Percentiles rank a stretch among this genome's conserved stretches.
Evolutionary conservation across 1,284 basidiomycete genomes (phyloP).

Genomic region (Boletellus deceptivus): DNA sequence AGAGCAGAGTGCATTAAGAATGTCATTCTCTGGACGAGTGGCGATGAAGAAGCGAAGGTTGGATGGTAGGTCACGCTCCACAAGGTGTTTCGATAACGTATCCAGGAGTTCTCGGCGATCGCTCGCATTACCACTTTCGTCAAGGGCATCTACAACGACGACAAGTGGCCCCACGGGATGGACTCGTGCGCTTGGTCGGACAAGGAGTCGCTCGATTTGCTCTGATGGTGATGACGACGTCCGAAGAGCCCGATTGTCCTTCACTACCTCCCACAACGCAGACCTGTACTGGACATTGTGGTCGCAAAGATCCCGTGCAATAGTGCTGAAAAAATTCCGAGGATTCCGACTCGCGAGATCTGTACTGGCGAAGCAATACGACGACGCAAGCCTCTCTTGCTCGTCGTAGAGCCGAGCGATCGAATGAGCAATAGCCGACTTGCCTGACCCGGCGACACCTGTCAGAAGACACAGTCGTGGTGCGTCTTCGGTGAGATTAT

Average conservation of each 20-base stretch:
- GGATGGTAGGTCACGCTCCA: background rate
- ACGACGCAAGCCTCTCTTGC: background rate
- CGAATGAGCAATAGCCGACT: background rate
- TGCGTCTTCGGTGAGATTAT: background rate
- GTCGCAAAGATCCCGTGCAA: slow-evolving; percentile 3
- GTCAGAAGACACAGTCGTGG: slow-evolving; percentile 1
- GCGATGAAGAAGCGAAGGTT: slow-evolving; percentile 10
- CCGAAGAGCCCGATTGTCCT: slow-evolving; percentile 2
- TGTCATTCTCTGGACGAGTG: background rate
- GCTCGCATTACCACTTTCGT: slow-evolving; percentile 7
- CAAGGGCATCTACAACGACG: slow-evolving; percentile 11
- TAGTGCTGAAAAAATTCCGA: slow-evolving; percentile 3
- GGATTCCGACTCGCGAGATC: background rate
- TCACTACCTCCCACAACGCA: background rate
- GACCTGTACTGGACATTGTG: slow-evolving; percentile 1
- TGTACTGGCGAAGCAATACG: background rate
- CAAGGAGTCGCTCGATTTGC: slow-evolving; percentile 1
- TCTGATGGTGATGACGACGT: background rate
- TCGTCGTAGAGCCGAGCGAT: background rate
- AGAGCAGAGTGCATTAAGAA: background rate
- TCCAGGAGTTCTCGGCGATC: background rate
- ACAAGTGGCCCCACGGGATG: slow-evolving; percentile 2
- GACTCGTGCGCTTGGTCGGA: slow-evolving; percentile 1
- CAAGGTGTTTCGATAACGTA: background rate
- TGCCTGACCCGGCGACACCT: background rate